Conservation (phyloP, 495 filamentous ascomycete genomes). For the Podospora pseudocomata region DNA sequence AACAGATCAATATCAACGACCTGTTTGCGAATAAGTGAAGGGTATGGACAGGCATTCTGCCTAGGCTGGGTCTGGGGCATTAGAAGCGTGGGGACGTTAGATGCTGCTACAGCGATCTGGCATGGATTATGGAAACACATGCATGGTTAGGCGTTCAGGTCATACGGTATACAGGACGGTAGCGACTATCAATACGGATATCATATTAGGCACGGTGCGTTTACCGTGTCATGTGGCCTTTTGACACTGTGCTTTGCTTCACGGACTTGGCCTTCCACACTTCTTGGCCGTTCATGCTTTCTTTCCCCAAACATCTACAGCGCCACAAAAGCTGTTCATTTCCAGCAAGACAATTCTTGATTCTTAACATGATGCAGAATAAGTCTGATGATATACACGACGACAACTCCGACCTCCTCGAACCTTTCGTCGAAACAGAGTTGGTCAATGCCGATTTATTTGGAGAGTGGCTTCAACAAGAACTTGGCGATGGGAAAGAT, state of each 20-base stretch:
- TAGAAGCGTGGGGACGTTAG: background rate
- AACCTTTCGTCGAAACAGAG: conserved; percentile 9
- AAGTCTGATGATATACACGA: background rate
- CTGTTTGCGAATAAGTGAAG: conserved; percentile 28
- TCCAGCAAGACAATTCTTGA: background rate
- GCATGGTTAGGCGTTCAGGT: background rate
- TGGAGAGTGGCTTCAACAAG: conserved; percentile 14
- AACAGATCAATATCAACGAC: conserved; percentile 31
- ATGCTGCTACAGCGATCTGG: background rate
- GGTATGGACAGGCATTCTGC: background rate
- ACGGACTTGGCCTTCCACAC: background rate
- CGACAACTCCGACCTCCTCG: background rate
- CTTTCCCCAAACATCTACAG: background rate
- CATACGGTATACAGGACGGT: background rate
- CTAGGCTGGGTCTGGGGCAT: background rate
- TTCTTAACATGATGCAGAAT: background rate
- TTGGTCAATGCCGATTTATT: conserved; percentile 14
- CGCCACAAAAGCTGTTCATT: background rate
- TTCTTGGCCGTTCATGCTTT: background rate
- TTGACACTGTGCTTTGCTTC: background rate
- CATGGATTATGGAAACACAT: background rate
- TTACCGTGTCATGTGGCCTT: background rate
- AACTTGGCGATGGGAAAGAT: conserved; percentile 2
- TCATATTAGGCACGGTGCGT: background rate
- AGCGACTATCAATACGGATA: background rate